These are phyloP conservation scores for Hyaloscypha bicolor DNA, from an alignment of 495 filamentous ascomycete genomes.

Conservation along the genomic window DNA sequence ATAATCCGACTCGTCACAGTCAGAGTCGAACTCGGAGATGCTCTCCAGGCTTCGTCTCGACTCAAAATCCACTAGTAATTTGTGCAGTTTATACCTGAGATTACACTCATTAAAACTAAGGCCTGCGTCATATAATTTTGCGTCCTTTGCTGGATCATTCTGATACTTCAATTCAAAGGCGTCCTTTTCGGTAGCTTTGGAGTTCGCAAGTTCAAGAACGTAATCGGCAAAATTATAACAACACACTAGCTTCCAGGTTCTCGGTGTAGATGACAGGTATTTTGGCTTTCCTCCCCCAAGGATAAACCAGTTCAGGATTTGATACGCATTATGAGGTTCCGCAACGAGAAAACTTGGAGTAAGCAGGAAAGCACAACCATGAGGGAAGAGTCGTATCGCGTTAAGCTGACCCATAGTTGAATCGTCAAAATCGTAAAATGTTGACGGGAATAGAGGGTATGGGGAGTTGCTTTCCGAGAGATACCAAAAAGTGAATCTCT, in stretches of 20 bases:
- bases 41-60: not conserved
- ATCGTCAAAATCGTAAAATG: not conserved
- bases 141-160: constrained; percentile 22
- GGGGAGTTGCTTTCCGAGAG: constrained; percentile 16
- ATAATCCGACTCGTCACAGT: constrained; percentile 38
- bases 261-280: constrained; percentile 34
- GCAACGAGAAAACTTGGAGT: constrained; percentile 63
- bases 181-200: constrained; percentile 41
- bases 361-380: constrained; percentile 59
- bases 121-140: constrained; percentile 29
- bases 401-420: constrained; percentile 18
- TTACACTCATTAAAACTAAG: constrained; percentile 34
- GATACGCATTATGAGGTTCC: constrained; percentile 49
- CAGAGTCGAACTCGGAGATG: not conserved
- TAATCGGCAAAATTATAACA: constrained; percentile 35
- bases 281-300: constrained; percentile 16
- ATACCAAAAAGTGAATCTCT: constrained; percentile 22
- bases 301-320: constrained; percentile 62
- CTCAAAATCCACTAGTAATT: constrained; percentile 33
- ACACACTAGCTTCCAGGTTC: constrained; percentile 43
- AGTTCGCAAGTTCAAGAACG: constrained; percentile 40
- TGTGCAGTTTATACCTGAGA: constrained; percentile 31
- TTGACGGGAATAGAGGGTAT: constrained; percentile 22
- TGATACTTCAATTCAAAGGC: constrained; percentile 22
- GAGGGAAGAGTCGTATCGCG: constrained; percentile 55